Conservation (phyloP, 2,329 filamentous ascomycete species). For the Aspergillus costaricaensis region DNA sequence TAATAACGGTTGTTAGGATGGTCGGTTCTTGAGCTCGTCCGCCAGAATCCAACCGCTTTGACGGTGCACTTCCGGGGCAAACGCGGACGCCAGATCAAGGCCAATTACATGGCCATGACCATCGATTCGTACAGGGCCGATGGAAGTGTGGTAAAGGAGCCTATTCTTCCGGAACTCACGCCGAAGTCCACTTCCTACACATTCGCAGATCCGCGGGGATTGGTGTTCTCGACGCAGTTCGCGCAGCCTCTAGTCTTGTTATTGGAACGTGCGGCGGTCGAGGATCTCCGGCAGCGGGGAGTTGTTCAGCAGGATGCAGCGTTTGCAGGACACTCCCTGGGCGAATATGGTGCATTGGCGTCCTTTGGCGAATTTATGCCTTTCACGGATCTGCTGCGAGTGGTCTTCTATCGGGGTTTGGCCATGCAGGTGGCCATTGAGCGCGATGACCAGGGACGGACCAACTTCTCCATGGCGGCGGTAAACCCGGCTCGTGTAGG, state of each 20-base stretch:
- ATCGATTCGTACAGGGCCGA: slow-evolving; percentile 59
- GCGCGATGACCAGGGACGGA: slow-evolving; percentile 83
- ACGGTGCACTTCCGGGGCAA: slow-evolving; percentile 95
- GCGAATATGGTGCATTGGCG: slow-evolving; percentile 93
- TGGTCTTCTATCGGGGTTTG: slow-evolving; percentile 95
- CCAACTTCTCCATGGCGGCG: slow-evolving; percentile 97
- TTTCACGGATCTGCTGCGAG: slow-evolving; percentile 89
- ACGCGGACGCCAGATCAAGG: slow-evolving; percentile 88
- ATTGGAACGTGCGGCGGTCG: slow-evolving; percentile 98
- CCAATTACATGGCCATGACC: slow-evolving; percentile 96
- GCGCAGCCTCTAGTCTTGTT: slow-evolving; percentile 92
- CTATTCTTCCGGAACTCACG: slow-evolving; percentile 93
- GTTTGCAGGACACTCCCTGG: slow-evolving; percentile 93
- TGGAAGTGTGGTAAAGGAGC: slow-evolving; percentile 62
- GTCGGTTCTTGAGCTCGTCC: slow-evolving; percentile 93
- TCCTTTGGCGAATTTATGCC: slow-evolving; percentile 95
- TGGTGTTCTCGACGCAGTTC: slow-evolving; percentile 93
- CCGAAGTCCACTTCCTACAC: slow-evolving; percentile 91
- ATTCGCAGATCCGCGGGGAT: slow-evolving; percentile 85
- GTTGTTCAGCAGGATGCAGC: slow-evolving; percentile 89
- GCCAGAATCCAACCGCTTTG: slow-evolving; percentile 96
- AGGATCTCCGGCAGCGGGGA: slow-evolving; percentile 94
- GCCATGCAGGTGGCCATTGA: slow-evolving; percentile 99
- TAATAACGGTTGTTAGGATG: slow-evolving; percentile 49
- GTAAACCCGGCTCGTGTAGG: slow-evolving; percentile 88